These are phyloP conservation scores for Quercus aquifolioides DNA, from an alignment of 306 rosid genomes.

Conservation along the genomic window DNA sequence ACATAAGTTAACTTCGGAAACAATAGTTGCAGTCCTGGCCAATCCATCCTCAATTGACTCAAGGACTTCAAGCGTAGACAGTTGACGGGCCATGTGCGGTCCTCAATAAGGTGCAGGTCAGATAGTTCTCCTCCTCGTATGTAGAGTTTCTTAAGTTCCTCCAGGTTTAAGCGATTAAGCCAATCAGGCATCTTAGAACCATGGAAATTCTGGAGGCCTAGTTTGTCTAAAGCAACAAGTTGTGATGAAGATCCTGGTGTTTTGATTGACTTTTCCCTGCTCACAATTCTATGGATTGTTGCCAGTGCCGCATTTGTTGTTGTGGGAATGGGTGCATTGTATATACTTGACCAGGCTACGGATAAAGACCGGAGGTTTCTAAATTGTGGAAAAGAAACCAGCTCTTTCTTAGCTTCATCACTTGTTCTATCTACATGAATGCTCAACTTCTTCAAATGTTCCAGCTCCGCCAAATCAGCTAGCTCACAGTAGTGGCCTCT, in stretches of 20 bases:
- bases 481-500: conserved; percentile 3
- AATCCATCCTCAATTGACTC: not conserved
- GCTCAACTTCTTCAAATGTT: conserved; percentile 10
- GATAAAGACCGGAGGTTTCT: not conserved
- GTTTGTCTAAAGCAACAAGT: not conserved
- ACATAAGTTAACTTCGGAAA: not conserved
- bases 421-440: not conserved
- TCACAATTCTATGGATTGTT: not conserved
- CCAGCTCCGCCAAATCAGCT: not conserved
- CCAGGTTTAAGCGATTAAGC: not conserved
- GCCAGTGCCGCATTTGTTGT: not conserved
- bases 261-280: not conserved
- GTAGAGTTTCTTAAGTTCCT: conserved; percentile 1
- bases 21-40: not conserved
- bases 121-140: conserved; percentile 7
- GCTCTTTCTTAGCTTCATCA: not conserved
- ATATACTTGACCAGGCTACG: conserved; percentile 10
- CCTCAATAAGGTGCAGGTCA: not conserved
- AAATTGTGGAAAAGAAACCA: not conserved
- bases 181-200: not conserved
- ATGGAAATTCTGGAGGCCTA: conserved; percentile 15
- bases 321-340: not conserved
- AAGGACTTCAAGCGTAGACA: conserved; percentile 3
- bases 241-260: not conserved
- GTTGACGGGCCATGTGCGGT: not conserved